Evolutionary conservation across 257 asterid genomes (phyloP), one percentile per base, ranked within the genome.

Genomic region (Voacanga thouarsii): DNA sequence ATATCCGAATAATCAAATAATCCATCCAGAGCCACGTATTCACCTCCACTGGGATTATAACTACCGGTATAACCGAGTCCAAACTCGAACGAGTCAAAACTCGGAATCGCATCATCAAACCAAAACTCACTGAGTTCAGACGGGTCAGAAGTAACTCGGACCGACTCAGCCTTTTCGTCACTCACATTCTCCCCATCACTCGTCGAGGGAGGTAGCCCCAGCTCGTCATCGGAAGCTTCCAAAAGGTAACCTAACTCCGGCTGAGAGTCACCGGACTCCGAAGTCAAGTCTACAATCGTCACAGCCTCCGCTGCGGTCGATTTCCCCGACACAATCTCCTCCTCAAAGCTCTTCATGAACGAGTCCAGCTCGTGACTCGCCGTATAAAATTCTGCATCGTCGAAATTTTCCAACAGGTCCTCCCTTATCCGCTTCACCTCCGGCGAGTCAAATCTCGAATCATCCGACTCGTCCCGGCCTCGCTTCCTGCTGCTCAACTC

Each of bases 341-440:
- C 94, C 83, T 89, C 94, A 33, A 94, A 92, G 72, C 92, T 92
- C 85, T 89, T 92, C 93, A 94, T 89, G 80, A 94, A 94, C 78
- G 91, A 87, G 78, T 90, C 97, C 5, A 94, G 86, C 73, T 94
- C 97, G 41, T 77, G 84, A 79, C 72, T 83, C 75, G 76, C 67
- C 26, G 88, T 39, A 39, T 79, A 83, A 19, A 90, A 66, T 55
- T 92, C 96, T 28, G 85, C 88, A 23, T 90, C 92, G 26, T 88
- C 97, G 45, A 88, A 78, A 53, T 74, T 81, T 1, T 86, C 92
- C 39, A 94, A 41, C 0, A 94, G 87, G 71, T 89, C 84, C 77
- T 92, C 93, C 80, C 87, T 81, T 75, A 94, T 80, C 21, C 90
- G 82, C 88, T 94, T 94, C 59, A 92, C 97, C 81, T 83, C 96